Evolutionary conservation across 1,284 basidiomycete species (phyloP).

Genomic region (Trametes pubescens): DNA sequence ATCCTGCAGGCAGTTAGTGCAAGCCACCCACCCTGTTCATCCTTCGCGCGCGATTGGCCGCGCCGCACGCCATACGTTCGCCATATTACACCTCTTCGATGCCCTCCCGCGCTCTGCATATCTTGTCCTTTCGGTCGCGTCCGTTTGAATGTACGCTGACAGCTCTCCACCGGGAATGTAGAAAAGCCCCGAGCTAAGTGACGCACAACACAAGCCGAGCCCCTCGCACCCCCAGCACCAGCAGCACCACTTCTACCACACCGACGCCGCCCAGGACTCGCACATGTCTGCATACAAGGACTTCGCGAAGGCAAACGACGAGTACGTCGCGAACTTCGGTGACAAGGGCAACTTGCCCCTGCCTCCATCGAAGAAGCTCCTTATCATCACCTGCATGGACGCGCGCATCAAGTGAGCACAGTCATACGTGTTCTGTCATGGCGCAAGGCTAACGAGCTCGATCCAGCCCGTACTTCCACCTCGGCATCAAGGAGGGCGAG

Average conservation of each 20-base stretch:
- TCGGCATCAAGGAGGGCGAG: constrained; percentile 70
- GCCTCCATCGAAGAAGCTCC: constrained; percentile 59
- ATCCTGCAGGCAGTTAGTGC: not conserved
- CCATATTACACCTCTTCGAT: constrained; percentile 17
- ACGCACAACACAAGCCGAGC: constrained; percentile 24
- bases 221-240: constrained; percentile 17
- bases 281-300: constrained; percentile 42
- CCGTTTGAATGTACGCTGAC: not conserved
- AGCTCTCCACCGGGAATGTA: constrained; percentile 9
- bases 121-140: not conserved
- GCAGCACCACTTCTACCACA: constrained; percentile 6
- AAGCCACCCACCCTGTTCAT: not conserved
- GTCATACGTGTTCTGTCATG: not conserved
- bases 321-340: constrained; percentile 53
- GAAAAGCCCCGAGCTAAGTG: constrained; percentile 32
- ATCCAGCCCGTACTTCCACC: constrained; percentile 60
- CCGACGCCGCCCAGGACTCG: not conserved
- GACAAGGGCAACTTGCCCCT: constrained; percentile 55
- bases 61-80: constrained; percentile 26
- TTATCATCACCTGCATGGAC: constrained; percentile 75
- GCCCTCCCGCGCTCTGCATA: constrained; percentile 1
- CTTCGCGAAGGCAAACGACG: constrained; percentile 48
- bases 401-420: constrained; percentile 57
- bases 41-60: not conserved
- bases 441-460: not conserved